Conservation (phyloP, 1,139 yeast species). For the Protomyces inundatus region DNA sequence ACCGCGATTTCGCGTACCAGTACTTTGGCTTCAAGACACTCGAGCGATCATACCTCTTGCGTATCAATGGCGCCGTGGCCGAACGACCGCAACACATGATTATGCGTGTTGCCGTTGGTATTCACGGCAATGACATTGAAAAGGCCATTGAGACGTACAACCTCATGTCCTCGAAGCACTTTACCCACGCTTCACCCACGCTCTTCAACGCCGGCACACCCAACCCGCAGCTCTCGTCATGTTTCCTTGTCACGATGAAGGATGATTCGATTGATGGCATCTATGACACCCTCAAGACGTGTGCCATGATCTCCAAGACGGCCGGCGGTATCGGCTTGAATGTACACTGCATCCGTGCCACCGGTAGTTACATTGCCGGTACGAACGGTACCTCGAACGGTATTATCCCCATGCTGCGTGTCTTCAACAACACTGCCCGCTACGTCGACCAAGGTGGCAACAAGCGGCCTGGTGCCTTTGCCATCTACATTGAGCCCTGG, state of each 20-base stretch:
- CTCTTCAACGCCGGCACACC: conserved; percentile 88
- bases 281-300: conserved; percentile 75
- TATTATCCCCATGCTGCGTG: conserved; percentile 82
- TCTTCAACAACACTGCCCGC: conserved; percentile 84
- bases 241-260: conserved; percentile 82
- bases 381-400: conserved; percentile 88
- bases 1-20: conserved; percentile 76
- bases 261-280: conserved; percentile 90
- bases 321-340: conserved; percentile 91
- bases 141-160: conserved; percentile 73
- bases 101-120: conserved; percentile 86
- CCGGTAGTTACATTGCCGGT: conserved; percentile 83
- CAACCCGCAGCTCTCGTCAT: conserved; percentile 78
- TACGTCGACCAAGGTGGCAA: conserved; percentile 94
- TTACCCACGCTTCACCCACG: conserved; percentile 88
- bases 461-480: conserved; percentile 91
- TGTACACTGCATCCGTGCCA: conserved; percentile 74
- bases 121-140: conserved; percentile 69
- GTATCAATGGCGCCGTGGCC: conserved; percentile 66
- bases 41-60: conserved; percentile 73
- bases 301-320: conserved; percentile 80
- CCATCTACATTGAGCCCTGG: conserved; percentile 87
- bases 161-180: conserved; percentile 75
- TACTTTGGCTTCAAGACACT: conserved; percentile 84
- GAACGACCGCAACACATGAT: conserved; percentile 89